These are phyloP conservation scores for Candida ortonii DNA, from an alignment of 805 yeast species.

Conservation along the genomic window DNA sequence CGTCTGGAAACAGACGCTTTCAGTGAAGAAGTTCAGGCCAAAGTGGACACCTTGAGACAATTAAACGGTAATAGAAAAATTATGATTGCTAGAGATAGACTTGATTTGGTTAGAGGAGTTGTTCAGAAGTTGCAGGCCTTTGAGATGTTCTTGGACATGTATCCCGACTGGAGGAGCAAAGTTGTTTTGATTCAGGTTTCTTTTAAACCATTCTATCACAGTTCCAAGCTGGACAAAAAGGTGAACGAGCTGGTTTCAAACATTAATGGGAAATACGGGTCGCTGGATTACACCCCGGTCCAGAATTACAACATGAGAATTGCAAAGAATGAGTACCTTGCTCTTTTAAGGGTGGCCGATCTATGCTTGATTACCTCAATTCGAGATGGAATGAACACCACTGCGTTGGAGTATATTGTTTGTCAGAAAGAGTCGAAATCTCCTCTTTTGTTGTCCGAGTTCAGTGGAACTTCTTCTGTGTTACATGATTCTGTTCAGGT, in stretches of 20 bases:
- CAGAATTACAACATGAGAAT: constrained; percentile 90
- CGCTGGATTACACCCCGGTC: constrained; percentile 79
- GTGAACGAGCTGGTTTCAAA: constrained; percentile 78
- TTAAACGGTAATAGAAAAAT: constrained; percentile 66
- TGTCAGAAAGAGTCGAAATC: constrained; percentile 72
- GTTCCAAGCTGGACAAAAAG: constrained; percentile 69
- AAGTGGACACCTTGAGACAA: constrained; percentile 61
- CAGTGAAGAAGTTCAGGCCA: constrained; percentile 49
- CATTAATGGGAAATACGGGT: constrained; percentile 84
- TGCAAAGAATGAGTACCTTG: constrained; percentile 83
- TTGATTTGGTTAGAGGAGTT: constrained; percentile 90
- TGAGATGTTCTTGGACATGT: constrained; percentile 82
- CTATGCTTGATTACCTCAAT: constrained; percentile 84
- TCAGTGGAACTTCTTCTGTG: constrained; percentile 82
- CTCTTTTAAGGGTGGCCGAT: constrained; percentile 85
- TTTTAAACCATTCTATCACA: constrained; percentile 64
- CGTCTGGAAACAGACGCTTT: constrained; percentile 65
- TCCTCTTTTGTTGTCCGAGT: constrained; percentile 87
- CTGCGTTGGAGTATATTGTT: constrained; percentile 86
- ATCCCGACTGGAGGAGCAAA: constrained; percentile 81
- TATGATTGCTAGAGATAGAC: constrained; percentile 90
- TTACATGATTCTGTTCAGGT: constrained; percentile 73
- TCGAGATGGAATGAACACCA: constrained; percentile 96
- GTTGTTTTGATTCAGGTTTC: constrained; percentile 92
- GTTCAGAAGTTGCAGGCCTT: constrained; percentile 90